A percentile compares a stretch with the other conserved stretches of the same genome.
Evolutionary conservation across 331 rosid species (phyloP).

Genomic region (Spiraea crenata): DNA sequence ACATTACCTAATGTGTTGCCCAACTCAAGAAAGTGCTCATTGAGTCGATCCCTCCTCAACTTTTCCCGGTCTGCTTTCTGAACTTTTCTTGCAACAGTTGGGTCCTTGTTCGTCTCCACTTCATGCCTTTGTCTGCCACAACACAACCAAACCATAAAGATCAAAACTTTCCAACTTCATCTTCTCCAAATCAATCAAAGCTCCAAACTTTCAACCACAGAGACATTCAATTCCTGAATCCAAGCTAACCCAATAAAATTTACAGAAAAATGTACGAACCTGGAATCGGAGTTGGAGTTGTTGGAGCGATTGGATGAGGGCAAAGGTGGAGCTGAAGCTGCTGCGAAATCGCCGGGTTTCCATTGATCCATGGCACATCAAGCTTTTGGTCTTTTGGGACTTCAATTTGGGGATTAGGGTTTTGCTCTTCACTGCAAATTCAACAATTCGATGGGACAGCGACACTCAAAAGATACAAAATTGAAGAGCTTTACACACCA

Average conservation of each 20-base stretch:
- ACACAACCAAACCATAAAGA: slow-evolving; percentile 1
- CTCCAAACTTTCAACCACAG: neutral
- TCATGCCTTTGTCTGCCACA: slow-evolving; percentile 50
- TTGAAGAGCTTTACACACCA: slow-evolving; percentile 9
- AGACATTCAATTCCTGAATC: neutral
- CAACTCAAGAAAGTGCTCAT: slow-evolving; percentile 71
- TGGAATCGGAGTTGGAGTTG: slow-evolving; percentile 36
- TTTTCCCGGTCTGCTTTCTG: slow-evolving; percentile 96
- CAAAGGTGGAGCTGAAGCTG: slow-evolving; percentile 29
- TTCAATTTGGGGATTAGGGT: slow-evolving; percentile 6
- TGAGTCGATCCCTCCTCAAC: slow-evolving; percentile 76
- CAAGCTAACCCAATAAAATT: neutral
- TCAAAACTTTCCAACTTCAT: neutral
- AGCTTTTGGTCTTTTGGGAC: neutral
- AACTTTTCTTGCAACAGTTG: slow-evolving; percentile 57
- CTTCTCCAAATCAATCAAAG: neutral
- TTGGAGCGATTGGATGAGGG: slow-evolving; percentile 14
- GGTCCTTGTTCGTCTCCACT: slow-evolving; percentile 48
- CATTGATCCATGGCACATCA: slow-evolving; percentile 37
- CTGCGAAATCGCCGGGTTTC: slow-evolving; percentile 32
- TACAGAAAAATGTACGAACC: slow-evolving; percentile 22
- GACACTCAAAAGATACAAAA: neutral
- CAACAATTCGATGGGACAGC: neutral
- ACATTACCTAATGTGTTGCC: slow-evolving; percentile 67
- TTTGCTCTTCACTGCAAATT: neutral